Percentiles rank a stretch among this genome's conserved stretches.
Evolutionary conservation across 768 basidiomycete species (phyloP).

Genomic region (Erythrobasidium yunnanense): DNA sequence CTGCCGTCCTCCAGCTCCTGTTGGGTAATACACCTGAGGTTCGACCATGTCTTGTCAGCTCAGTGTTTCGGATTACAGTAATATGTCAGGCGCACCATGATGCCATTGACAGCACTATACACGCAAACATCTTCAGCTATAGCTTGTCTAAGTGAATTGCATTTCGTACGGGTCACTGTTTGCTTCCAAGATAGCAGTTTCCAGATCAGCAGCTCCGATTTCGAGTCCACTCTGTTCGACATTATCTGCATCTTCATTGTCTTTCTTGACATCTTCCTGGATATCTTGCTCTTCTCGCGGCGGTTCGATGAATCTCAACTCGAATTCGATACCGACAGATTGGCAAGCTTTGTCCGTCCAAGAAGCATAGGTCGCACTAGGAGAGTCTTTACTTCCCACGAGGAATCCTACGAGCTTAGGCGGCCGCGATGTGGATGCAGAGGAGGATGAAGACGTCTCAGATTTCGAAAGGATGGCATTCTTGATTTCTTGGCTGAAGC

Average conservation of each 20-base stretch:
- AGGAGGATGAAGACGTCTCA: neutral
- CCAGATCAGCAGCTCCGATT: slow-evolving; percentile 73
- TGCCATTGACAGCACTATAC: slow-evolving; percentile 56
- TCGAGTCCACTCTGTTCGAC: slow-evolving; percentile 41
- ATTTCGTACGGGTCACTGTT: slow-evolving; percentile 64
- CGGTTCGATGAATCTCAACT: slow-evolving; percentile 61
- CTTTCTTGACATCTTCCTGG: slow-evolving; percentile 46
- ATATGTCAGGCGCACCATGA: slow-evolving; percentile 57
- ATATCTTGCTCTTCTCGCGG: too few species aligned
- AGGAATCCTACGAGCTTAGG: slow-evolving; percentile 23
- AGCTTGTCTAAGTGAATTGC: slow-evolving; percentile 1
- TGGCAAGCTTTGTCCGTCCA: slow-evolving; percentile 87
- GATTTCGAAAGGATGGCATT: slow-evolving; percentile 1
- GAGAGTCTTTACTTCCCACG: slow-evolving; percentile 2
- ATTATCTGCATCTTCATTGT: slow-evolving; percentile 38
- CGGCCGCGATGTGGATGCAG: neutral
- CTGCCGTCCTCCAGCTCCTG: slow-evolving; percentile 75
- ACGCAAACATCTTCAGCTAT: neutral
- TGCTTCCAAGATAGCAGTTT: slow-evolving; percentile 89
- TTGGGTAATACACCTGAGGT: slow-evolving; percentile 88
- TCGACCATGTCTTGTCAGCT: too few species aligned
- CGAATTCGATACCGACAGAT: slow-evolving; percentile 74
- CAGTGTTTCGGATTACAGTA: neutral
- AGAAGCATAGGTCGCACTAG: slow-evolving; percentile 53
- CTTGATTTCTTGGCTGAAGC: neutral